Percentiles rank a stretch among this genome's conserved stretches.
phyloP scores from a whole-genome alignment of 352 stramenopile genomes.

The Phytophthora boehmeriae region DNA sequence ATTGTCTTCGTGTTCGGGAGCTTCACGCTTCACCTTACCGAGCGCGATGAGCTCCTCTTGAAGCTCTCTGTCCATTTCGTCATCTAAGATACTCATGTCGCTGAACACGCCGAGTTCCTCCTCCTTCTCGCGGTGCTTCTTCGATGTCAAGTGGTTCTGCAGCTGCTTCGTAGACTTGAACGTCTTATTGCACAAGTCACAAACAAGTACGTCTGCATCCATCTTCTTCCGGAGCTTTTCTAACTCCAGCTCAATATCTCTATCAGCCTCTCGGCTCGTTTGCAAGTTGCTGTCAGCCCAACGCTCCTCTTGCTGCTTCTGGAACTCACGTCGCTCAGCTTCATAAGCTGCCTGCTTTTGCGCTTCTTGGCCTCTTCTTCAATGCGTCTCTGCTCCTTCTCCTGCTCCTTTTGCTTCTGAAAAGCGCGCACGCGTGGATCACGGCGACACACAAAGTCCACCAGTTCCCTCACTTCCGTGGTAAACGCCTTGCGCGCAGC shows the following conservation, averaged over 20 bases:
- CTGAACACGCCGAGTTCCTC: constrained; percentile 65
- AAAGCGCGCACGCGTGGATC: constrained; percentile 74
- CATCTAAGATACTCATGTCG: constrained; percentile 62
- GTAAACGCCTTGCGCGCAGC: constrained; percentile 78
- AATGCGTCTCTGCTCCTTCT: constrained; percentile 52
- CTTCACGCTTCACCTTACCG: constrained; percentile 33
- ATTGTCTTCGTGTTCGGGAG: constrained; percentile 1
- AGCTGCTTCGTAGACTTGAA: constrained; percentile 89
- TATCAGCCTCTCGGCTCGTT: constrained; percentile 57
- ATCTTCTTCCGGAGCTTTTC: constrained; percentile 70
- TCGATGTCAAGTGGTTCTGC: constrained; percentile 78
- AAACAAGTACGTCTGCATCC: constrained; percentile 70
- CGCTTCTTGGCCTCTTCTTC: constrained; percentile 60
- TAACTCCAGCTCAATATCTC: constrained; percentile 69
- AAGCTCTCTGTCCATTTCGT: constrained; percentile 62
- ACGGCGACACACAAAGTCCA: constrained; percentile 83
- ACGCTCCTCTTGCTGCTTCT: constrained; percentile 67
- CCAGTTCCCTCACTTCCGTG: constrained; percentile 77
- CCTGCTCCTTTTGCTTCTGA: constrained; percentile 70
- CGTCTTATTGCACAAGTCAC: constrained; percentile 81
- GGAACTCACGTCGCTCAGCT: constrained; percentile 63
- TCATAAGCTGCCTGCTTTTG: constrained; percentile 66
- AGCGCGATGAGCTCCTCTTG: constrained; percentile 60
- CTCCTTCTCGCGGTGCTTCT: constrained; percentile 84
- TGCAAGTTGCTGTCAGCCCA: constrained; percentile 49